phyloP scores from a whole-genome alignment of 2,329 filamentous ascomycete genomes.

The Plenodomus lindquistii region DNA sequence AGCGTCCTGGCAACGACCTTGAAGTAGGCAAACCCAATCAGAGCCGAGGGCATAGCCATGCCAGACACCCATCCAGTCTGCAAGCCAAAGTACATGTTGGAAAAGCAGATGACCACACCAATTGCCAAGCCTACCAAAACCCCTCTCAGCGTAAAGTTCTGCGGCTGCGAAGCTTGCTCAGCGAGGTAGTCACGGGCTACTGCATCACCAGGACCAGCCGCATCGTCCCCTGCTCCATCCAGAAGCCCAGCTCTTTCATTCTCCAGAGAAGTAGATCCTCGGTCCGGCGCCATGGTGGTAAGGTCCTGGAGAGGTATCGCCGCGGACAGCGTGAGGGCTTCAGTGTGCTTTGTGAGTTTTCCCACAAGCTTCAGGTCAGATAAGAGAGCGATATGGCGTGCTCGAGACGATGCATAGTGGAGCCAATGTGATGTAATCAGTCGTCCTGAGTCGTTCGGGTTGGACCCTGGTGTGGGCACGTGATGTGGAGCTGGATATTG shows the following conservation, averaged over 20 bases:
- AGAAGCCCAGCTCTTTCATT: conserved; percentile 25
- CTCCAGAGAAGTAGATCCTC: conserved; percentile 28
- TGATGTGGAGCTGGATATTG: conserved; percentile 17
- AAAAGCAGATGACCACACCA: conserved; percentile 90
- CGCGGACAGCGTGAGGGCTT: conserved; percentile 20
- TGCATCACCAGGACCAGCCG: conserved; percentile 19
- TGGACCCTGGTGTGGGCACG: conserved; percentile 13
- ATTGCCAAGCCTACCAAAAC: conserved; percentile 79
- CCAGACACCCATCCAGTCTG: conserved; percentile 84
- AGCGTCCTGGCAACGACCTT: conserved; percentile 74
- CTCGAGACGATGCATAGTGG: conserved; percentile 25
- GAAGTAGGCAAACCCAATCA: conserved; percentile 95
- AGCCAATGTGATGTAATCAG: background rate
- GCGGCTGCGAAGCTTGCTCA: conserved; percentile 48
- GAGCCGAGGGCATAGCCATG: conserved; percentile 95
- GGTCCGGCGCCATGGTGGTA: conserved; percentile 40
- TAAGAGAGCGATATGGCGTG: conserved; percentile 22
- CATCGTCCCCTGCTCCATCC: conserved; percentile 19
- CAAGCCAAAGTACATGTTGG: conserved; percentile 98
- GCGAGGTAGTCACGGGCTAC: conserved; percentile 30
- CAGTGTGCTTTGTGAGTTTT: conserved; percentile 2
- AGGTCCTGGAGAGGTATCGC: conserved; percentile 24
- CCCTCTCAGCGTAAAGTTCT: conserved; percentile 83
- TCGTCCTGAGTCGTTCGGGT: background rate
- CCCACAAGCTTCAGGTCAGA: conserved; percentile 11